Percentiles rank a stretch among this genome's conserved stretches.
These are phyloP conservation scores for Apiospora pterosperma DNA, from an alignment of 2,329 filamentous ascomycete genomes.

Conservation along the genomic window DNA sequence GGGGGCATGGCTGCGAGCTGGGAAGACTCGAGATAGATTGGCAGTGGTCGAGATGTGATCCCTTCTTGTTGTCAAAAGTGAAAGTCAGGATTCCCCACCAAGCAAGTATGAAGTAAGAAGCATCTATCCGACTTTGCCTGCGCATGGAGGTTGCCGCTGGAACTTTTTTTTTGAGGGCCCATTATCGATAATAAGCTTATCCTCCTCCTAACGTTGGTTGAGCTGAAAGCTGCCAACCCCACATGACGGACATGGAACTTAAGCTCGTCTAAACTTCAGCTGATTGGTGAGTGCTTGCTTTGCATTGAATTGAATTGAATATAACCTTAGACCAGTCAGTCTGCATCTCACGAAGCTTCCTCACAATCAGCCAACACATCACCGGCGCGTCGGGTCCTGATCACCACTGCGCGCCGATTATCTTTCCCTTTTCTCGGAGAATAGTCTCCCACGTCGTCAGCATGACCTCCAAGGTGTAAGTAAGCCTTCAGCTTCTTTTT, in stretches of 20 bases:
- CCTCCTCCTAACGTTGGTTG: background rate
- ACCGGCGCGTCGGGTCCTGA: background rate
- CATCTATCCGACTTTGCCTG: background rate
- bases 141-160: background rate
- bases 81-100: constrained; percentile 2
- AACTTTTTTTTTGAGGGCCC: background rate
- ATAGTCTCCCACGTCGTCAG: constrained; percentile 3
- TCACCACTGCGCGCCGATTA: background rate
- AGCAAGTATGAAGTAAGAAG: background rate
- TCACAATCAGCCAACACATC: background rate
- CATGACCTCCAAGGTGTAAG: constrained; percentile 51
- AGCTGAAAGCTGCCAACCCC: background rate
- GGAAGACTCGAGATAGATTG: background rate
- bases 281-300: no score
- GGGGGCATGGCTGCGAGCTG: constrained; percentile 52
- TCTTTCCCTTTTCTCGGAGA: background rate
- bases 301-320: background rate
- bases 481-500: background rate
- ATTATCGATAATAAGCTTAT: constrained; percentile 2
- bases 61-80: background rate
- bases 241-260: no score
- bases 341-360: background rate
- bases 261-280: background rate
- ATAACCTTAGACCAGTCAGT: background rate
- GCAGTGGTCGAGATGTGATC: background rate